phyloP scores from a whole-genome alignment of 2,329 filamentous ascomycete species.

The Diplodia mutila region DNA sequence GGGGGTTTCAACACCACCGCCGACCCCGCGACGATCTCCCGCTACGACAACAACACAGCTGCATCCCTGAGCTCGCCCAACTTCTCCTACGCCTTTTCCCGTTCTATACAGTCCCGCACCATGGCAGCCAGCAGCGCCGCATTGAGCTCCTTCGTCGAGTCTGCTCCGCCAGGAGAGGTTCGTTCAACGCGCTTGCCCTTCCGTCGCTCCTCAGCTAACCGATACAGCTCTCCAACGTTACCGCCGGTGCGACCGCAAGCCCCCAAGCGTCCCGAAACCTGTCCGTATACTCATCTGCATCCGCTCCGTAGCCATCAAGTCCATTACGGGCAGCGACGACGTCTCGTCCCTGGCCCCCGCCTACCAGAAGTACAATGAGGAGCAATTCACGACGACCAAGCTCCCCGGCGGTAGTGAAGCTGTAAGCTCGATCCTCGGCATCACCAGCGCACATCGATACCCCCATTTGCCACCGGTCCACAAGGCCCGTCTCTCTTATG shows the following conservation, averaged over 20 bases:
- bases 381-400: constrained; percentile 87
- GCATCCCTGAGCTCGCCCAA: constrained; percentile 11
- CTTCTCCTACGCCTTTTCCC: not conserved
- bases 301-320: constrained; percentile 75
- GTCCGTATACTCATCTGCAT: not conserved
- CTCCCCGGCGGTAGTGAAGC: constrained; percentile 82
- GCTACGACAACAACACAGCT: constrained; percentile 26
- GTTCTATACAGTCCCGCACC: not conserved
- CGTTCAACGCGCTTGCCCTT: constrained; percentile 33
- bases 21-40: constrained; percentile 34
- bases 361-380: constrained; percentile 94
- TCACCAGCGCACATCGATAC: not conserved
- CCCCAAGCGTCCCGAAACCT: not conserved
- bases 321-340: constrained; percentile 71
- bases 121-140: constrained; percentile 45
- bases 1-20: constrained; percentile 30
- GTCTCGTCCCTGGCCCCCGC: constrained; percentile 76
- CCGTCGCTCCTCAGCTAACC: constrained; percentile 33
- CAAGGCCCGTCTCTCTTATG: not conserved
- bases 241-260: constrained; percentile 66
- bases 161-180: constrained; percentile 96
- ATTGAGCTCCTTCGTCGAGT: constrained; percentile 81
- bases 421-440: constrained; percentile 52
- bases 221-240: constrained; percentile 78
- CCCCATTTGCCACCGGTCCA: not conserved